Conservation (phyloP, 1,284 basidiomycete species). For the Sporisorium graminicola region DNA sequence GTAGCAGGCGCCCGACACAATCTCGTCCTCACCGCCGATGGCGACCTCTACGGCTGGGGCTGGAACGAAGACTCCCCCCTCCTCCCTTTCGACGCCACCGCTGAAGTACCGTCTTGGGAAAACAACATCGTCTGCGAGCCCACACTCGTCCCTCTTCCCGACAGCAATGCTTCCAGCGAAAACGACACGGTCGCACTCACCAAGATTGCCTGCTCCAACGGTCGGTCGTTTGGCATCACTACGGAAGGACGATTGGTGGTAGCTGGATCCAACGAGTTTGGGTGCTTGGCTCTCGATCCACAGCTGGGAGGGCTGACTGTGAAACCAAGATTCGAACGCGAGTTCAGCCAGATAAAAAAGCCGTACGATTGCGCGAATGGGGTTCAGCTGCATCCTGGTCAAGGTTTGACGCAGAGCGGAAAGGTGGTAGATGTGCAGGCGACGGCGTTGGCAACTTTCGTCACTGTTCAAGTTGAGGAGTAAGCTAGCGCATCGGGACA, state of each 20-base stretch:
- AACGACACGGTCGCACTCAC: neutral
- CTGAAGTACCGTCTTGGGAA: neutral
- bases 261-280: constrained; percentile 23
- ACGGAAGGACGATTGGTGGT: constrained; percentile 5
- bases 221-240: constrained; percentile 11
- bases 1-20: constrained; percentile 23
- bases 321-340: constrained; percentile 22
- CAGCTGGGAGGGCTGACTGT: neutral
- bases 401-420: neutral
- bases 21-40: constrained; percentile 16
- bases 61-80: constrained; percentile 39
- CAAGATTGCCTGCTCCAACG: constrained; percentile 4
- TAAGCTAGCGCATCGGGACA: neutral
- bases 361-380: constrained; percentile 33
- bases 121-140: constrained; percentile 20
- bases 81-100: neutral
- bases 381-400: constrained; percentile 12
- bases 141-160: constrained; percentile 6
- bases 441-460: constrained; percentile 19
- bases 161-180: neutral
- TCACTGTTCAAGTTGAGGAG: constrained; percentile 7
- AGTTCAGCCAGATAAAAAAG: constrained; percentile 34
- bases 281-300: constrained; percentile 3
- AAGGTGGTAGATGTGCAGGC: constrained; percentile 22
- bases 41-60: constrained; percentile 45